A percentile compares a stretch with the other conserved stretches of the same genome.
Conservation (phyloP, 257 asterid species). For the Oldenlandia corymbosa region DNA sequence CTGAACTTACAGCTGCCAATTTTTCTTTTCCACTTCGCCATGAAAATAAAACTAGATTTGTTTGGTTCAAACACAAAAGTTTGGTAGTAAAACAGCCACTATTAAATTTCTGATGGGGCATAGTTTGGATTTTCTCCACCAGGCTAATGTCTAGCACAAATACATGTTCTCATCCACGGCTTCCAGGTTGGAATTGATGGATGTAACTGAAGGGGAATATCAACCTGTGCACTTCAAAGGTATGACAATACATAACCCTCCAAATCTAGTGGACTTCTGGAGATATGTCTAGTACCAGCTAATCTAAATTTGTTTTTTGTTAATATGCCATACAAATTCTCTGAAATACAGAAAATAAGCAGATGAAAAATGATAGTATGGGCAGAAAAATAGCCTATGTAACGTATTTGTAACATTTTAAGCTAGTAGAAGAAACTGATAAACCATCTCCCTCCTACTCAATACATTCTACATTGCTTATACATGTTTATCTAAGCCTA, state of each 20-base stretch:
- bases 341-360: background rate
- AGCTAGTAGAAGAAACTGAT: background rate
- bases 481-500: conserved; percentile 2
- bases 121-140: background rate
- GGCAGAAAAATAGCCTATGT: background rate
- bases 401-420: background rate
- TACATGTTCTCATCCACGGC: background rate
- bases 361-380: background rate
- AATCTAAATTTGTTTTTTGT: background rate
- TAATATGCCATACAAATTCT: background rate
- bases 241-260: background rate
- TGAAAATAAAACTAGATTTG: too few species aligned
- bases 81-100: too few species aligned
- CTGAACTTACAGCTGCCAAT: background rate
- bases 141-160: background rate
- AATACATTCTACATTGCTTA: background rate
- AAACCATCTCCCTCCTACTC: background rate
- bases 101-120: too few species aligned
- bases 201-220: background rate
- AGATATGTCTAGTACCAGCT: background rate
- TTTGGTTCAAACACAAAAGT: background rate
- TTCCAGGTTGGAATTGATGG: background rate
- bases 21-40: background rate
- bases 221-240: too few species aligned
- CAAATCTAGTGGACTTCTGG: background rate